Evolutionary conservation across 1,284 basidiomycete genomes (phyloP), one percentile per base, ranked within the genome.

Genomic region (Schizopora paradoxa): DNA sequence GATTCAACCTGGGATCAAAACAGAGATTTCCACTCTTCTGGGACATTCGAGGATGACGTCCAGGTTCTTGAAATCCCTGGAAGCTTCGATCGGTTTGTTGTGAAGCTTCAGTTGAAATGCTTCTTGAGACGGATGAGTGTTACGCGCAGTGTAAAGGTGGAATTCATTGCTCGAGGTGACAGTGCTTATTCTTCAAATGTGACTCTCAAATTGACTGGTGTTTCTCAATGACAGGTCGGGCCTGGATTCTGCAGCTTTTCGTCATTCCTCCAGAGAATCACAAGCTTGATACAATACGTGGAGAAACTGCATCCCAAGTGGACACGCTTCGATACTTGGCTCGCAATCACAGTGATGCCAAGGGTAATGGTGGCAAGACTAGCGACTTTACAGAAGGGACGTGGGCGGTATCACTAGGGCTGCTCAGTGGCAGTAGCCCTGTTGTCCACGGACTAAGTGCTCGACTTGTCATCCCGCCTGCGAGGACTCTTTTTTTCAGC

Each of bases 41-140:
- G 4, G 25, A 23, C 13, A 10, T 22, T 23, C 14, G 14, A 6
- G 16, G 25, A 36, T 14, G n/a, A 28, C 22, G 25, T 23, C 5
- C n/a, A 42, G 36, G 37, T 11, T 7, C 10, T 11, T 18, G 35
- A 46, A 25, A 25, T 31, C 16, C 14, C 16, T 0, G 69, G 67
- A 0, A 58, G 62, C 35, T 70, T 73, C 25, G 74, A 73, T 0
- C 66, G 72, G 3, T 86, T 87, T 53, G 68, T 68, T 0, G 76
- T 68, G 2, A 58, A 67, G 16, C 68, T 84, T 45, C 66, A 67
- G 16, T 66, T 86, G n/a, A 65, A 69, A 4, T 65, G 75, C 40
- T 86, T 85, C 61, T 81, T 83, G 58, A 79, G 76, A 55, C 69
- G 85, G 5, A 82, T 87, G 82, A 66, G 75, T n/a, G 72, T 85